Base-by-base conservation (phyloP, 2,329 filamentous ascomycete genomes). In the Pyricularia sp. region DNA sequence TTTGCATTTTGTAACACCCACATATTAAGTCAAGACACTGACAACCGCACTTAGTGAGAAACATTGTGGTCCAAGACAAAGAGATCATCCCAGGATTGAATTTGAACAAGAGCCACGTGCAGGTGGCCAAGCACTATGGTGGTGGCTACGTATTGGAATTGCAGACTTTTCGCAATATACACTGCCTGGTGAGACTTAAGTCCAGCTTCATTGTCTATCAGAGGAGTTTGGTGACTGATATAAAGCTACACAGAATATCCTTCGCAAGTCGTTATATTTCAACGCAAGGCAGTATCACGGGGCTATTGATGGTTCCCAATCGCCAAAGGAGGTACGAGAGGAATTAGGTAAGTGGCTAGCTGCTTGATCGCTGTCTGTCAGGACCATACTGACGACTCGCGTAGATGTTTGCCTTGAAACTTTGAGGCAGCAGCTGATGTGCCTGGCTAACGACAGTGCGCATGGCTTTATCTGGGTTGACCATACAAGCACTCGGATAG, bases 401-500 rank as follows among this genome's bases (percentile, higher is more conserved):
- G 66, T 3, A 76, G 85, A 10, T 81, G 84, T 87, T 70, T 87
- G 85, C 70, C 75, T 87, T 9, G 85, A 87, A 69, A 83, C 84
- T 20, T 70, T 87, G 66, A 80, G 84, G 20, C 84, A 87, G 72
- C 81, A 86, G 68, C 76, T 87, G 14, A 87, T 86, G 83, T 87
- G 84, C 72, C 82, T 78, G 2, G 77, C 82, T 0, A 84, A 86
- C 69, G 78, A 83, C 10, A 84, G 83, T 2, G 78, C 87, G 0
- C 76, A 86, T 0, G 84, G 84, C 1, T 84, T 86, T 70, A 77
- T 86, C 11, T 87, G 85, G 85, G 36, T 82, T 82, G 72, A 85
- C 55, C 73, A 72, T n/a, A 71, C 76, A 4, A 75, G 76, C 7
- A 79, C 80, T 0, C 74, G 79, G 69, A 75, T 80, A 9, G 86